Percentiles rank a stretch among this genome's conserved stretches.
These are phyloP conservation scores for Cadophora luteo-olivacea DNA, from an alignment of 2,329 filamentous ascomycete genomes.

Conservation along the genomic window DNA sequence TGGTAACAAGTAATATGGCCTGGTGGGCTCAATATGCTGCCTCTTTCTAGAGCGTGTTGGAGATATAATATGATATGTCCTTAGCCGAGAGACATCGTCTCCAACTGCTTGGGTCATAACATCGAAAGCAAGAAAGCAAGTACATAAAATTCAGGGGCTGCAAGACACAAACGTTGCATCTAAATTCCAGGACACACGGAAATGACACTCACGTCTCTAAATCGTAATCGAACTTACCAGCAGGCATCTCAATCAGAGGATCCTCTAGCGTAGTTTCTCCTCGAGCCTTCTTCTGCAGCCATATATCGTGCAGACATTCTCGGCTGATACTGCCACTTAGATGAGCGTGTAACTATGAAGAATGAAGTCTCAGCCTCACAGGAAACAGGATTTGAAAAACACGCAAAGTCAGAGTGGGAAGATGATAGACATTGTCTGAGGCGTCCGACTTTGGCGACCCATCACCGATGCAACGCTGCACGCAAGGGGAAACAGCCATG, in stretches of 20 bases:
- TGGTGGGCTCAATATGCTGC: too few relatives aligned
- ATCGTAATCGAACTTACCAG: slow-evolving; percentile 74
- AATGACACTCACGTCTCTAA: slow-evolving; percentile 63
- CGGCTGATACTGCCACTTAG: slow-evolving; percentile 80
- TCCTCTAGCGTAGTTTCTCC: slow-evolving; percentile 65
- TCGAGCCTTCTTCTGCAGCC: slow-evolving; percentile 62
- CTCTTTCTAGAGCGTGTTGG: background rate
- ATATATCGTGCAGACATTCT: slow-evolving; percentile 75
- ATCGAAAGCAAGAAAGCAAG: background rate
- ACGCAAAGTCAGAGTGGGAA: too few relatives aligned
- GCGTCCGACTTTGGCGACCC: background rate
- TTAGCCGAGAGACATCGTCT: background rate
- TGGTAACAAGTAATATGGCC: background rate
- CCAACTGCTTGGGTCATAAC: background rate
- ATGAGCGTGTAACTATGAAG: slow-evolving; percentile 75
- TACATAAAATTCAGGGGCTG: background rate
- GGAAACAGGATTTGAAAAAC: background rate
- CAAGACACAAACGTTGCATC: background rate
- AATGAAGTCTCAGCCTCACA: slow-evolving; percentile 32
- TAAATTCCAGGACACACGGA: slow-evolving; percentile 17
- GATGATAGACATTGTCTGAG: too few relatives aligned
- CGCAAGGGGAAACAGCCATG: slow-evolving; percentile 15
- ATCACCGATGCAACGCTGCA: slow-evolving; percentile 22
- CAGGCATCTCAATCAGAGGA: slow-evolving; percentile 71
- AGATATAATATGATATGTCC: background rate